Evolutionary conservation across 2,329 filamentous ascomycete genomes (phyloP).

Genomic region (Aaosphaeria arxii): DNA sequence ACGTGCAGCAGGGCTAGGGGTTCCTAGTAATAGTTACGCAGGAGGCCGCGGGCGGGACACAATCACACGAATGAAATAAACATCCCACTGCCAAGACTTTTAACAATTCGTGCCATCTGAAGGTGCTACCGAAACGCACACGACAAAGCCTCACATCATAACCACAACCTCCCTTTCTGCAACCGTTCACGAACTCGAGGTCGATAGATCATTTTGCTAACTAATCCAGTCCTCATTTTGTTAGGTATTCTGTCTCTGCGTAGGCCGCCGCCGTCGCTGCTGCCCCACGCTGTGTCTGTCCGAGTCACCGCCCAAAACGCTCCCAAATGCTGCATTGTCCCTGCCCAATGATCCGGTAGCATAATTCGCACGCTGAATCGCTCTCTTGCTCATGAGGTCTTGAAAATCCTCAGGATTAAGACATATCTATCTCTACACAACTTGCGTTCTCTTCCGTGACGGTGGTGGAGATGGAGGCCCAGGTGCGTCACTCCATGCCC

Average conservation of each 20-base stretch:
- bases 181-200: too few species aligned
- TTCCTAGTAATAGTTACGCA: too few species aligned
- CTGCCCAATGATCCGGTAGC: conserved; percentile 35
- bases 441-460: too few species aligned
- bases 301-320: conserved; percentile 32
- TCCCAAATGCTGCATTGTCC: conserved; percentile 31
- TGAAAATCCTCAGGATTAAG: too few species aligned
- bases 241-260: not conserved
- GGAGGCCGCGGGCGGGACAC: too few species aligned
- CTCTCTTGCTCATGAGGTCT: not conserved
- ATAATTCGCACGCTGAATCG: conserved; percentile 12
- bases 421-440: too few species aligned
- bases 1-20: too few species aligned
- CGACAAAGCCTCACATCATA: conserved; percentile 5
- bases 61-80: not conserved
- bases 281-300: conserved; percentile 22
- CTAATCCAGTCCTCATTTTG: too few species aligned
- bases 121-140: not conserved
- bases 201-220: too few species aligned
- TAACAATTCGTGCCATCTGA: not conserved
- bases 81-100: conserved; percentile 9
- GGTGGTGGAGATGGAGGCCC: conserved; percentile 38
- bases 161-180: not conserved
- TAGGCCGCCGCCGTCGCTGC: not conserved
- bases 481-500: conserved; percentile 20